A percentile compares a stretch with the other conserved stretches of the same genome.
Conservation (phyloP, 2,329 filamentous ascomycete genomes). For the Cryphonectria japonica region DNA sequence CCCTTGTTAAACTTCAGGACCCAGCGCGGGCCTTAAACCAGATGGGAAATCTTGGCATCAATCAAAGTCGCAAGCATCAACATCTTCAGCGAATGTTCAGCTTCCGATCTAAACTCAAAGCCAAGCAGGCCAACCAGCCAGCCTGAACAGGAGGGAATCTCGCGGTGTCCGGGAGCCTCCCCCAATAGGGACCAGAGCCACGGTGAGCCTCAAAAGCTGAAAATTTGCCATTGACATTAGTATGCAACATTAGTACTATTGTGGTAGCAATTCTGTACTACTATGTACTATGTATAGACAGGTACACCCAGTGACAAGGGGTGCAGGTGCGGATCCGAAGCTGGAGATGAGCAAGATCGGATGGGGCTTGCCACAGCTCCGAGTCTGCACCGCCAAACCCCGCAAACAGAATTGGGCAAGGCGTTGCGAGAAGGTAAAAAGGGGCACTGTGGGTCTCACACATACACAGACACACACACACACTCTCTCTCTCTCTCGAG, state of each 20-base stretch:
- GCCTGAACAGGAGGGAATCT: no score
- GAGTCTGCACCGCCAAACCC: neutral
- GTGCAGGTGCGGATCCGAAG: neutral
- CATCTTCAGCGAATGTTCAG: neutral
- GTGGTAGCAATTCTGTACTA: neutral
- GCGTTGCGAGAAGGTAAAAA: neutral
- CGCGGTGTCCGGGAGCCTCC: neutral
- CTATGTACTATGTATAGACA: neutral
- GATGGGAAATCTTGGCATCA: neutral
- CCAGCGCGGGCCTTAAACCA: neutral
- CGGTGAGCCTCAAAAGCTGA: neutral
- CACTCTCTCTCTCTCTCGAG: neutral
- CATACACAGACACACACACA: no score
- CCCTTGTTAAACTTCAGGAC: neutral
- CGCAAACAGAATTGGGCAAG: neutral
- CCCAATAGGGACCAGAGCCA: neutral
- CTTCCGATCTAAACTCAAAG: neutral
- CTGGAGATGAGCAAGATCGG: conserved; percentile 1
- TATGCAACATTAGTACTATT: neutral
- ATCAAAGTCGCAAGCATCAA: neutral
- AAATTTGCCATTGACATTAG: neutral
- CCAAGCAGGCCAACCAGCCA: neutral
- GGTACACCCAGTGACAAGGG: neutral
- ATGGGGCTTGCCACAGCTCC: neutral
- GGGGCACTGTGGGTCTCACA: neutral